Conservation (phyloP, 805 yeast genomes). For the Saitoella complicata region DNA sequence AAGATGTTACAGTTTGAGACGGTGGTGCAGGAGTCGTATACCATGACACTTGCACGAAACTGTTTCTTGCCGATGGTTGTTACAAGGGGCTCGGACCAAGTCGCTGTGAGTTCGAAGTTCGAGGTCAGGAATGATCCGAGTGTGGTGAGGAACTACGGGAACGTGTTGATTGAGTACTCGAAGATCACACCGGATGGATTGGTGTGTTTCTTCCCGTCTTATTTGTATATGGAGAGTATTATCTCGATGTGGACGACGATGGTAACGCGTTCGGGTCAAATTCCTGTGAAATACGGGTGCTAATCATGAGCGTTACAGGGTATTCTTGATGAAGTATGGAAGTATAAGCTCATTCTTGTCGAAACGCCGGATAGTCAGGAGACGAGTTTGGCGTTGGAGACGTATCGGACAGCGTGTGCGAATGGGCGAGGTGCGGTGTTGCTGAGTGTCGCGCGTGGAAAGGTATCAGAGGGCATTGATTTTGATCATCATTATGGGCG, state of each 20-base stretch:
- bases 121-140: constrained; percentile 96
- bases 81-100: constrained; percentile 96
- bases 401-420: constrained; percentile 88
- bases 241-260: constrained; percentile 97
- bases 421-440: constrained; percentile 96
- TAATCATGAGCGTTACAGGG: constrained; percentile 27
- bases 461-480: constrained; percentile 97
- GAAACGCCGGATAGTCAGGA: constrained; percentile 99
- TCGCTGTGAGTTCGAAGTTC: constrained; percentile 86
- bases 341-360: constrained; percentile 80
- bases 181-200: constrained; percentile 95
- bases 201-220: constrained; percentile 95
- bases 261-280: constrained; percentile 19
- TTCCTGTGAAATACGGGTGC: not conserved
- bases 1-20: constrained; percentile 89
- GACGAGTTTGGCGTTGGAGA: constrained; percentile 86
- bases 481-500: constrained; percentile 97
- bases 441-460: constrained; percentile 95
- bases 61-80: constrained; percentile 91
- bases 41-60: constrained; percentile 86
- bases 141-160: constrained; percentile 93
- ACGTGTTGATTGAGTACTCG: constrained; percentile 76
- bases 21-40: constrained; percentile 82
- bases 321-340: constrained; percentile 95
- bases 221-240: constrained; percentile 93